These are phyloP conservation scores for Paramyrothecium roridum DNA, from an alignment of 2,329 filamentous ascomycete genomes.

Conservation along the genomic window DNA sequence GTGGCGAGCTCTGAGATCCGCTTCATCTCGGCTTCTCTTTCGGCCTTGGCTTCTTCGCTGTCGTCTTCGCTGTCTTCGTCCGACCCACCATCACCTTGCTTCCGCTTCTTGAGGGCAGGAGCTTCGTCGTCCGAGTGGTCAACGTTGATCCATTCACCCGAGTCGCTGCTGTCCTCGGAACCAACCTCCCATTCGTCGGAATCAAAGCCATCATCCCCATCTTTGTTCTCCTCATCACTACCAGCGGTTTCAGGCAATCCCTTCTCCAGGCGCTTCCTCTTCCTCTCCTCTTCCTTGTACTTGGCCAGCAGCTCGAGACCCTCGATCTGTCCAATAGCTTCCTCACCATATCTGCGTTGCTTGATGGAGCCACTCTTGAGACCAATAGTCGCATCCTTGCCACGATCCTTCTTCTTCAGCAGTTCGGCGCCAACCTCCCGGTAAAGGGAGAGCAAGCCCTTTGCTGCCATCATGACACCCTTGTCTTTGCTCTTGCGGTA, in stretches of 20 bases:
- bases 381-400: slow-evolving; percentile 84
- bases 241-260: slow-evolving; percentile 62
- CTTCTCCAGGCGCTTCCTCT: slow-evolving; percentile 66
- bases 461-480: slow-evolving; percentile 97
- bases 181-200: slow-evolving; percentile 60
- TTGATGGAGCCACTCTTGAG: slow-evolving; percentile 72
- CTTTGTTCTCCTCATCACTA: slow-evolving; percentile 57
- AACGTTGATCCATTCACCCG: slow-evolving; percentile 91
- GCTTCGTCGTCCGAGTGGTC: slow-evolving; percentile 78
- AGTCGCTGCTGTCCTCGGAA: slow-evolving; percentile 62
- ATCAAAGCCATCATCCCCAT: slow-evolving; percentile 55
- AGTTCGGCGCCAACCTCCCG: slow-evolving; percentile 87
- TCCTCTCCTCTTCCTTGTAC: slow-evolving; percentile 89
- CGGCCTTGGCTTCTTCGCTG: slow-evolving; percentile 32
- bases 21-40: slow-evolving; percentile 40
- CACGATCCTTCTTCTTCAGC: slow-evolving; percentile 84
- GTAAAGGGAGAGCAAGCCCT: slow-evolving; percentile 86
- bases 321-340: slow-evolving; percentile 78
- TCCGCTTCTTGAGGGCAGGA: slow-evolving; percentile 49
- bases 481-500: slow-evolving; percentile 98
- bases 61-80: slow-evolving; percentile 23
- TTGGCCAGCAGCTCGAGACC: slow-evolving; percentile 86
- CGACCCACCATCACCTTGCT: slow-evolving; percentile 21
- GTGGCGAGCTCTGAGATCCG: slow-evolving; percentile 77
- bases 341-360: slow-evolving; percentile 78